Evolutionary conservation across 495 filamentous ascomycete species (phyloP), one percentile per base, ranked within the genome.

Genomic region (Penicillium cosmopolitanum): DNA sequence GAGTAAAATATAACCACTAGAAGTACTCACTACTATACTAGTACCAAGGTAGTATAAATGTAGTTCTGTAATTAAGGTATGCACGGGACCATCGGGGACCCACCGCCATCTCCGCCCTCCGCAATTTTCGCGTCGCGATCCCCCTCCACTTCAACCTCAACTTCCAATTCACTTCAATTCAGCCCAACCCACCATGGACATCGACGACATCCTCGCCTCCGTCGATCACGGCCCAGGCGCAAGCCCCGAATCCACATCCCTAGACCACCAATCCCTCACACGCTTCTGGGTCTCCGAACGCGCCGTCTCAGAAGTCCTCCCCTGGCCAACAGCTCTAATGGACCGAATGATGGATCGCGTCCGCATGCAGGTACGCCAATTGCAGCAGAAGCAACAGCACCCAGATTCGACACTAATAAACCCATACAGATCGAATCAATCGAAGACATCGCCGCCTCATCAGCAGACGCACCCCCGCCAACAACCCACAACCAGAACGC

Each of bases 271-370:
- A 70, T 85, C 90, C 21, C 79, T 98, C 50, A 96, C 96, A 58
- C 89, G 93, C 61, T 87, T 89, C 65, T 98, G 93, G 93, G 85
- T 97, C 56, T 89, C 91, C 50, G 95, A 98, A 72, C 84, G 94
- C 65, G 90, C 87, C 19, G 87, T 93, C 13, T 90, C 93, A 8
- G 95, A 98, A 72, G 79, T 98, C 19, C 75, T 91, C 28, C 84
- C 84, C 35, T 91, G 85, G 77, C 89, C 89, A 13, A 75, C 66
- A 40, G 73, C 70, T 23, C 67, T 92, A 56, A 84, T 92, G 75
- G 92, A 96, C 57, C 86, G 94, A 52, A 83, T 94, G 65, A 88
- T 90, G 74, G 86, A 84, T 44, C 80, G 89, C 56, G 87, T 98
- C 44, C 85, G 83, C 33, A 74, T 72, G 53, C 88, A 91, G 80